phyloP scores from a whole-genome alignment of 1,284 basidiomycete species.

The Rhizoctonia solani region DNA sequence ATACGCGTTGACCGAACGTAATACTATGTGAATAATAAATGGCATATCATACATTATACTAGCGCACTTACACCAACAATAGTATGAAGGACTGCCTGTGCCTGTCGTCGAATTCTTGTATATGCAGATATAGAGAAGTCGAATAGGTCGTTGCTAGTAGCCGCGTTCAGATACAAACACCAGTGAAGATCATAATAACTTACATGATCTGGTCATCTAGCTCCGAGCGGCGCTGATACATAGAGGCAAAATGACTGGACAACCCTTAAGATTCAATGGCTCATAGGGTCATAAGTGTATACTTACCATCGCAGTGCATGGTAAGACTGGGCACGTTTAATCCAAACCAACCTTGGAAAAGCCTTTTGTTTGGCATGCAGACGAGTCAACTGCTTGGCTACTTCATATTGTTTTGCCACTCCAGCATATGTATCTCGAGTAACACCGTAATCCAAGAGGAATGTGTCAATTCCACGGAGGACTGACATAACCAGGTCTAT shows the following conservation, averaged over 20 bases:
- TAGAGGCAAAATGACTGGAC: slow-evolving; percentile 41
- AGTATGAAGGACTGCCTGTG: slow-evolving; percentile 71
- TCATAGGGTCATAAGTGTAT: neutral
- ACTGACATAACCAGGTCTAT: slow-evolving; percentile 84
- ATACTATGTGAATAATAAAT: slow-evolving; percentile 52
- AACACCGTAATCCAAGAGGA: slow-evolving; percentile 74
- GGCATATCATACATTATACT: slow-evolving; percentile 15
- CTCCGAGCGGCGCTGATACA: slow-evolving; percentile 78
- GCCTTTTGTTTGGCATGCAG: slow-evolving; percentile 73
- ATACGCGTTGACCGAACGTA: slow-evolving; percentile 82
- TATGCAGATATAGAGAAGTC: slow-evolving; percentile 88
- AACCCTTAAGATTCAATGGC: neutral
- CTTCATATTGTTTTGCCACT: slow-evolving; percentile 68
- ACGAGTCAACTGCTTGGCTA: slow-evolving; percentile 68
- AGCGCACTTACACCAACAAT: slow-evolving; percentile 62
- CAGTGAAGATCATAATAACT: slow-evolving; percentile 54
- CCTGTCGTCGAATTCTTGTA: slow-evolving; percentile 74
- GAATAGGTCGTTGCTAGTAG: slow-evolving; percentile 45
- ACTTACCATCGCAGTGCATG: slow-evolving; percentile 58
- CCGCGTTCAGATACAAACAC: neutral
- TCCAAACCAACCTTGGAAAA: slow-evolving; percentile 73
- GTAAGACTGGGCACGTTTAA: slow-evolving; percentile 80
- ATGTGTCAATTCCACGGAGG: slow-evolving; percentile 72
- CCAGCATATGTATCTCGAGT: slow-evolving; percentile 61
- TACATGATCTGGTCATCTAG: slow-evolving; percentile 79